These are phyloP conservation scores for Pyrenula massariospora DNA, from an alignment of 495 filamentous ascomycete species.

Conservation along the genomic window DNA sequence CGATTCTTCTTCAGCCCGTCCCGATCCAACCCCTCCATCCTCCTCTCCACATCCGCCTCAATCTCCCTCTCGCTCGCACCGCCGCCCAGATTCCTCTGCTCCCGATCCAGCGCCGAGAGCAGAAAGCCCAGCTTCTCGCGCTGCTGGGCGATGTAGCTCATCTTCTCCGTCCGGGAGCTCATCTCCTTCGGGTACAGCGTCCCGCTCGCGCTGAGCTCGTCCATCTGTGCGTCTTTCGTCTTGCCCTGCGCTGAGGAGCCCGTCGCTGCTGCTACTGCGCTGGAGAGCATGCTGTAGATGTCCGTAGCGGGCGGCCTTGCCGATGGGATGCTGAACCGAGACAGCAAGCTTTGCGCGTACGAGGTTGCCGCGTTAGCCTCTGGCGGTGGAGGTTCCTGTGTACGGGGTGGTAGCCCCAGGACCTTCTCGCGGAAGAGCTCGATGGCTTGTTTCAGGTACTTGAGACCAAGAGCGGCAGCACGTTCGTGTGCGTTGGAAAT, in stretches of 20 bases:
- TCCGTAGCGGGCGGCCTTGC: constrained; percentile 33
- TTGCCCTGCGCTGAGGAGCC: constrained; percentile 16
- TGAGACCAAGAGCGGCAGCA: constrained; percentile 63
- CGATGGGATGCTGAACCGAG: constrained; percentile 72
- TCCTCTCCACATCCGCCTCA: constrained; percentile 22
- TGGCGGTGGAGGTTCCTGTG: constrained; percentile 28
- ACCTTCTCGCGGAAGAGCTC: constrained; percentile 64
- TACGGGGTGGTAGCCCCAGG: constrained; percentile 50
- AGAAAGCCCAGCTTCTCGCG: constrained; percentile 59
- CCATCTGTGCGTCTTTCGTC: constrained; percentile 35
- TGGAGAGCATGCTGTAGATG: constrained; percentile 65
- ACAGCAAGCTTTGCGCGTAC: constrained; percentile 71
- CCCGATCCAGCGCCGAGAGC: constrained; percentile 60
- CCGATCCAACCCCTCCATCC: constrained; percentile 23
- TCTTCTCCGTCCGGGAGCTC: constrained; percentile 46
- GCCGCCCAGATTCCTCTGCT: constrained; percentile 41
- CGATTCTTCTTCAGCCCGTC: constrained; percentile 53
- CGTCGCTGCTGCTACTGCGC: constrained; percentile 45
- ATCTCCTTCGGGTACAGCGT: constrained; percentile 58
- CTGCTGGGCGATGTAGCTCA: constrained; percentile 59
- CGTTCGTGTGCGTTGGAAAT: constrained; percentile 75
- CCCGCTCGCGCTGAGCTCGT: constrained; percentile 43
- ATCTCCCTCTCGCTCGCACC: constrained; percentile 22
- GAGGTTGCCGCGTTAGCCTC: constrained; percentile 34
- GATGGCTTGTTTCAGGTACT: constrained; percentile 69